These are phyloP conservation scores for Aquanectria penicillioides DNA, from an alignment of 2,329 filamentous ascomycete genomes.

Conservation along the genomic window DNA sequence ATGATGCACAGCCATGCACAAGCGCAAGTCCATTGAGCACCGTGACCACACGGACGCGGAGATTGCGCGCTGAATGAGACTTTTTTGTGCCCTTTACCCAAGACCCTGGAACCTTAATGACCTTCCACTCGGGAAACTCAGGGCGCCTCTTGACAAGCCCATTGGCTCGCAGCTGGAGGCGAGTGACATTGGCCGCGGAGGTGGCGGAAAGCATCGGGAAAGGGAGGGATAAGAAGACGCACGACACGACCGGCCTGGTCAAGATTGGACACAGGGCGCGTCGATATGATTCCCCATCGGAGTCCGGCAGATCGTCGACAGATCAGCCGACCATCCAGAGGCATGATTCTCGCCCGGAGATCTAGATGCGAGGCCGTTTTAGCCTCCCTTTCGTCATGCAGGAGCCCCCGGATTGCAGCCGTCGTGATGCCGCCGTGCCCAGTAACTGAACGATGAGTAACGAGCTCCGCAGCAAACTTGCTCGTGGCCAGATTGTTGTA, in stretches of 20 bases:
- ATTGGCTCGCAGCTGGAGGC: slow-evolving; percentile 13
- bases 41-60: background rate
- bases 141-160: background rate
- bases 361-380: too few species aligned
- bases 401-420: too few species aligned
- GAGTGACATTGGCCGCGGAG: slow-evolving; percentile 7
- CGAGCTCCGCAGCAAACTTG: background rate
- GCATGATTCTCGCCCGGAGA: too few species aligned
- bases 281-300: background rate
- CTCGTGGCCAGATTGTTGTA: background rate
- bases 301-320: too few species aligned
- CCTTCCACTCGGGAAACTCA: background rate
- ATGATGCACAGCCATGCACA: slow-evolving; percentile 13
- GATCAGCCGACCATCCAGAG: too few species aligned
- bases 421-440: too few species aligned
- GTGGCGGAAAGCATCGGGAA: slow-evolving; percentile 31
- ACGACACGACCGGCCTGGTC: background rate
- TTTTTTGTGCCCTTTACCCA: background rate
- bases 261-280: background rate
- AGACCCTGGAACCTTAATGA: slow-evolving; percentile 14
- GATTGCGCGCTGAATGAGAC: slow-evolving; percentile 12
- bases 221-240: background rate
- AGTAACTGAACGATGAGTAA: background rate
- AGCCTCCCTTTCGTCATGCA: too few species aligned
- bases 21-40: background rate